These are phyloP conservation scores for Paramarasmius palmivorus DNA, from an alignment of 1,284 basidiomycete genomes.

Conservation along the genomic window DNA sequence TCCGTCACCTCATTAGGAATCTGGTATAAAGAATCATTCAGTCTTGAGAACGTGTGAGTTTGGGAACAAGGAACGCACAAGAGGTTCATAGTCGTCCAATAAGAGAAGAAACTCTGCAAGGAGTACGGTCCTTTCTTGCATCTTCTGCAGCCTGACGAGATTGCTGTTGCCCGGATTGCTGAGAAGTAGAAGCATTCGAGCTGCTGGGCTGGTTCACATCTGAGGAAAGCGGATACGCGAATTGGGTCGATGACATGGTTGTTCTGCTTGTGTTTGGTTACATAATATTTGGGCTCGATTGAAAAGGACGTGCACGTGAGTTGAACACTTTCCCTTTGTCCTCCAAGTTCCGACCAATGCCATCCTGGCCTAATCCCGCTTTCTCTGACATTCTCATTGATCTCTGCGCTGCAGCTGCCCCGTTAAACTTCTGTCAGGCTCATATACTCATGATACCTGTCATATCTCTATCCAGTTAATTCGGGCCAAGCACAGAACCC, in stretches of 20 bases:
- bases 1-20: conserved; percentile 99
- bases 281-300: too few relatives aligned
- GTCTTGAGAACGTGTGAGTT: not conserved
- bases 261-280: not conserved
- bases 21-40: conserved; percentile 40
- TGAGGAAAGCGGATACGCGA: conserved; percentile 30
- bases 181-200: conserved; percentile 7
- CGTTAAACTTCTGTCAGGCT: too few relatives aligned
- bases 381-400: too few relatives aligned
- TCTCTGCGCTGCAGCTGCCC: too few relatives aligned
- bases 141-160: conserved; percentile 78
- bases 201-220: conserved; percentile 4
- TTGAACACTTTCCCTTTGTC: too few relatives aligned
- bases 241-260: conserved; percentile 3
- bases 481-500: too few relatives aligned
- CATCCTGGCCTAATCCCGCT: too few relatives aligned
- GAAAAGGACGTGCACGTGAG: too few relatives aligned
- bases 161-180: conserved; percentile 37
- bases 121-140: conserved; percentile 82
- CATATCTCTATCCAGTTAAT: too few relatives aligned
- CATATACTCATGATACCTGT: too few relatives aligned
- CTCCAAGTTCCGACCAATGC: too few relatives aligned
- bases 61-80: conserved; percentile 57
- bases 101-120: conserved; percentile 95
- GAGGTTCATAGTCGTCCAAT: conserved; percentile 95